Conservation (phyloP, 495 filamentous ascomycete species). For the Filosporella fistucella region DNA sequence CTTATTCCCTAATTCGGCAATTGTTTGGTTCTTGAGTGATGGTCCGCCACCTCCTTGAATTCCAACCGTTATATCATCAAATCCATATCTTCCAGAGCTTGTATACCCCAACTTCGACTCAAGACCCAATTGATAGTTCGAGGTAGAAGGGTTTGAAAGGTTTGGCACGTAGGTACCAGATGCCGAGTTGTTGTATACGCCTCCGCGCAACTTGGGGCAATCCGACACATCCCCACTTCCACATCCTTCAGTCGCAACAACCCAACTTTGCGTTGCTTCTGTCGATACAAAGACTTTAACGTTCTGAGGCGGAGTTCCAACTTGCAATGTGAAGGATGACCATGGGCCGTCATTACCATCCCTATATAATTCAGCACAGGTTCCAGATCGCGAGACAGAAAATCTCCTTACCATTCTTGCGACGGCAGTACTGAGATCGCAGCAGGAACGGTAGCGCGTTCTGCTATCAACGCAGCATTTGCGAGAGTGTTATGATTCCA, state of each 20-base stretch:
- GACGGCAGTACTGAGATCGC: conserved; percentile 11
- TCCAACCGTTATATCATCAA: conserved; percentile 47
- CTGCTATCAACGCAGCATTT: no score
- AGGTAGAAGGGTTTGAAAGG: conserved; percentile 8
- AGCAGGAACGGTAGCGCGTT: neutral
- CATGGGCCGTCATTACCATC: conserved; percentile 36
- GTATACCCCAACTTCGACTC: conserved; percentile 36
- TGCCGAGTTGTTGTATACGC: conserved; percentile 23
- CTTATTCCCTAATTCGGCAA: conserved; percentile 38
- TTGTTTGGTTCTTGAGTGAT: conserved; percentile 38
- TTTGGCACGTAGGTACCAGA: conserved; percentile 19
- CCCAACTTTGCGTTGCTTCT: conserved; percentile 25
- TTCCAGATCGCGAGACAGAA: neutral
- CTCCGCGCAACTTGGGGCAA: conserved; percentile 30
- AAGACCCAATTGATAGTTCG: conserved; percentile 25
- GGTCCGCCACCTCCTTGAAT: conserved; percentile 30
- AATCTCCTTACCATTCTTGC: conserved; percentile 12
- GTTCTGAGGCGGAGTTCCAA: conserved; percentile 31
- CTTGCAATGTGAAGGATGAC: conserved; percentile 32
- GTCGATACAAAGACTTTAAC: conserved; percentile 30
- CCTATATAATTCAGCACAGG: conserved; percentile 17
- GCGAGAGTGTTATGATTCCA: no score
- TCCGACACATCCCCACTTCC: conserved; percentile 17
- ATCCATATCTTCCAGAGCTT: conserved; percentile 39
- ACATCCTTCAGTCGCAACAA: conserved; percentile 34